Base-by-base conservation (phyloP, 192 early-diverging fungal genomes). In the Cetraspora pellucida region DNA sequence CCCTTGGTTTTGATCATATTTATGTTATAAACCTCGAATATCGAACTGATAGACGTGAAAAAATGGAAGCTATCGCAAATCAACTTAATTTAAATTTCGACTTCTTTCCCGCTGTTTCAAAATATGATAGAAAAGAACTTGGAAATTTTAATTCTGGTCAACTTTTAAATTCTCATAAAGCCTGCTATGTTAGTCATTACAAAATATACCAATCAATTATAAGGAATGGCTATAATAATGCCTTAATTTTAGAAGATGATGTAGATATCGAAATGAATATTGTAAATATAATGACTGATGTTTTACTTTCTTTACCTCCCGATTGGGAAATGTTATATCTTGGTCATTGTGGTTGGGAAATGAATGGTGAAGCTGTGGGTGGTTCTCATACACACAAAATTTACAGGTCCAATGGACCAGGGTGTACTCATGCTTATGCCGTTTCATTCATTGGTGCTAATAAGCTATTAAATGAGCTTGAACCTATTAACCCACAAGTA, bases 201-300 rank as follows among this genome's bases (percentile, higher is more conserved):
- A 61, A 61, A 61, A 27, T 61, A 8, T 61, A 28, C 9, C 25
- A 61, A 61, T 61, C 27, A 30, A 61, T 61, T 28, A 27, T 28
- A 8, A 0, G 2, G 2, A 21, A 61, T 9, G 27, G 27, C 2
- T 61, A 61, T 61, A 14, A 61, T 14, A 31, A 13, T 61, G 13
- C 59, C 14, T 61, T 61, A 27, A 61, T 61, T 30, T 61, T 61
- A 61, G 59, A 61, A 61, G 59, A 61, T 30, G 59, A 61, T 61
- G 27, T 61, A 61, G 59, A 61, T 30, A 5, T 61, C 0, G 59
- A 61, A 61, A 30, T 30, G 13, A 14, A 30, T 30, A 61, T 61
- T 3, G 14, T 14, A 28, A 14, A 10, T 61, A n/a, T 54, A 54
- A 16, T 30, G 59, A 13, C 23, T 30, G 27, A 61, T 14, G 25